phyloP scores from a whole-genome alignment of 306 rosid genomes.

The Cucurbita pepo region DNA sequence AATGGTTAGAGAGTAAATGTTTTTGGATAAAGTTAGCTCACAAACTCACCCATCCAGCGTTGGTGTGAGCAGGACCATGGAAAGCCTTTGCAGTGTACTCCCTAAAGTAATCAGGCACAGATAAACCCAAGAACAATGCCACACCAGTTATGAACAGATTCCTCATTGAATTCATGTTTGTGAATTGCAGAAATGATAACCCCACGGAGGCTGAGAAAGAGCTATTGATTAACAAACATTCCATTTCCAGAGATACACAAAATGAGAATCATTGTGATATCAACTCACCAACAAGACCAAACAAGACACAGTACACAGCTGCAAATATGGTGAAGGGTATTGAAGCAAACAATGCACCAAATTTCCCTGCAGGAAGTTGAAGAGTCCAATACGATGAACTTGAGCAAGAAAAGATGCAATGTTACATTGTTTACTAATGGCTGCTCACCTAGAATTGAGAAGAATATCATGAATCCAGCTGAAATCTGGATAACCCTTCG shows the following conservation, averaged over 20 bases:
- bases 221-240: not conserved
- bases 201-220: constrained; percentile 83
- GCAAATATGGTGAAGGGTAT: constrained; percentile 90
- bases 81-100: constrained; percentile 71
- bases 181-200: constrained; percentile 92
- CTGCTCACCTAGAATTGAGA: constrained; percentile 72
- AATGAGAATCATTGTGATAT: not conserved
- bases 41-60: constrained; percentile 89
- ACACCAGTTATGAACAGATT: constrained; percentile 83
- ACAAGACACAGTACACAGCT: constrained; percentile 77
- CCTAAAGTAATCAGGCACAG: constrained; percentile 81
- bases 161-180: constrained; percentile 97
- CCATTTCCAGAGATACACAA: not conserved
- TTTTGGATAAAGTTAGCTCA: not conserved
- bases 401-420: not conserved
- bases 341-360: constrained; percentile 95
- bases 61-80: constrained; percentile 85
- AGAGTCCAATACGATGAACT: not conserved
- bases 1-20: not conserved
- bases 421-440: not conserved
- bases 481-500: constrained; percentile 96
- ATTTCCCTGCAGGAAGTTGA: constrained; percentile 55
- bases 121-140: constrained; percentile 75
- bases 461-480: constrained; percentile 95
- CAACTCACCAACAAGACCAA: constrained; percentile 87